Evolutionary conservation across 768 basidiomycete genomes (phyloP), one percentile per base, ranked within the genome.

Genomic region (Roridomyces roridus): DNA sequence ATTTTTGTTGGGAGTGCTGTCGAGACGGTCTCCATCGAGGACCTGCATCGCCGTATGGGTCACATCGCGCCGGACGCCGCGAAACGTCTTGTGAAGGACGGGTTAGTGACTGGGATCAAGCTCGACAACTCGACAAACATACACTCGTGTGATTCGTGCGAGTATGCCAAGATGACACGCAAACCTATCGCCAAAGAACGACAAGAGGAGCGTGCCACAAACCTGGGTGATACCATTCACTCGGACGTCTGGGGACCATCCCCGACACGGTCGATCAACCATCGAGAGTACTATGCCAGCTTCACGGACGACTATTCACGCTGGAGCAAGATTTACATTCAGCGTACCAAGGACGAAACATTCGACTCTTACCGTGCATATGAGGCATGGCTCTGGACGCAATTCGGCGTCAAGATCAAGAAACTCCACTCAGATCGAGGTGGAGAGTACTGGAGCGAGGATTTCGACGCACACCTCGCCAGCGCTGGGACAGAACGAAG

Each of bases 181-280:
- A 68, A 73, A 39, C 55, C 61, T 8, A 62, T 74, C n/a, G 55
- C 46, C 28, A 72, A 71, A 49, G 65, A 58, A 1, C 66, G 65
- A 20, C 36, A 52, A 18, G 64, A 65, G 23, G 40, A 63, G 17
- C 55, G 62, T 14, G 52, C 52, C 4, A 36, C 24, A 2, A 45
- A 36, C 0, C 67, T 74, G 59, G 72, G 74, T 1, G 70, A 72
- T 0, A 65, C 68, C 18, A 68, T 76, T 14, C 71, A 75, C 37
- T 64, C 68, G 0, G 71, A 79, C 51, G 57, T 79, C 2, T 78
- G 74, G 73, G 74, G 75, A 10, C 73, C 73, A 1, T 57, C 72
- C 12, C 60, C 59, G 4, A 59, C 65, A 1, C 15, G 56, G 0
- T 65, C 67, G 2, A 25, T 72, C 1, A 52, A 63, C 0, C 56